Evolutionary conservation across 345 rosid species (phyloP).

Genomic region (Melastoma malabathricum): DNA sequence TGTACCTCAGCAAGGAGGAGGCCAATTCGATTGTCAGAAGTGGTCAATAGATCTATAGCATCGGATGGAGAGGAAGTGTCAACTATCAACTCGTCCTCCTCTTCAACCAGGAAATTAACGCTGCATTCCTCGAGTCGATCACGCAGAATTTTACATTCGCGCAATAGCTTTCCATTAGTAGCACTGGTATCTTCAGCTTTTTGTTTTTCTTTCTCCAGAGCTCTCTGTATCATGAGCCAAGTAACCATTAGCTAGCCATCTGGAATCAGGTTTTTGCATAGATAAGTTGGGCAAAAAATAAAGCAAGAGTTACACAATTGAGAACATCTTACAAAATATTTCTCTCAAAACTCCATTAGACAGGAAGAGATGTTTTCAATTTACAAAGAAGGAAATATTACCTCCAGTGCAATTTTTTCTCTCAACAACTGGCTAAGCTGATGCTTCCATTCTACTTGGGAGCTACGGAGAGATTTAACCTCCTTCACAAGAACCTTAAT

Average conservation of each 20-base stretch:
- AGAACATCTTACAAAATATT: no score
- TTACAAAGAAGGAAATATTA: conserved; percentile 11
- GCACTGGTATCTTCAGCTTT: conserved; percentile 34
- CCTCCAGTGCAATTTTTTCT: conserved; percentile 88
- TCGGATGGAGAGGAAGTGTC: conserved; percentile 71
- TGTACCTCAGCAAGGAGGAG: conserved; percentile 91
- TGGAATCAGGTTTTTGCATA: no score
- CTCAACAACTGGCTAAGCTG: conserved; percentile 70
- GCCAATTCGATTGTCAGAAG: conserved; percentile 87
- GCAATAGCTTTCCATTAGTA: conserved; percentile 63
- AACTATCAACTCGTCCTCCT: conserved; percentile 51
- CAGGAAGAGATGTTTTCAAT: neutral
- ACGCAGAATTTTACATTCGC: conserved; percentile 64
- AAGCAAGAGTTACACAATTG: no score
- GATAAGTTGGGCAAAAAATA: no score
- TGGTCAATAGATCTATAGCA: conserved; percentile 58
- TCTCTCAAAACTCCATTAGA: no score
- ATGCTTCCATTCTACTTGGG: conserved; percentile 57
- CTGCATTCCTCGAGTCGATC: conserved; percentile 77
- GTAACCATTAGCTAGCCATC: no score
- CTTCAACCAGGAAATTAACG: conserved; percentile 61
- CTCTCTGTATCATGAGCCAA: conserved; percentile 29
- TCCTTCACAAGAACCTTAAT: conserved; percentile 82
- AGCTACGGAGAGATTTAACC: conserved; percentile 69
- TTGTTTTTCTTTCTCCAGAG: conserved; percentile 55